Conservation (phyloP, 2,329 filamentous ascomycete species). For the Fusarium pininemorale region DNA sequence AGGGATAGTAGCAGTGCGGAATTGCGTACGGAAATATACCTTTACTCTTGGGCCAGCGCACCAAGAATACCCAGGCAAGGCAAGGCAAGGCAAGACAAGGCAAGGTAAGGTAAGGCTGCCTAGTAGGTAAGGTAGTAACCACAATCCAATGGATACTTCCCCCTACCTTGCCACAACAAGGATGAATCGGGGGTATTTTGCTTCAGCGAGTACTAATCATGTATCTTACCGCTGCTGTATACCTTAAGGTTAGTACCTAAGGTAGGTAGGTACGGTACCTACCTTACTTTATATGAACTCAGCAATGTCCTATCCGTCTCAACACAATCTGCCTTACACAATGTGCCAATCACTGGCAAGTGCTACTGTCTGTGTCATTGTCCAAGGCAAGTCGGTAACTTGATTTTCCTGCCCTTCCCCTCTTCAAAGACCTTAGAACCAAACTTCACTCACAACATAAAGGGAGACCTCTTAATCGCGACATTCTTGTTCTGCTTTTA, state of each 20-base stretch:
- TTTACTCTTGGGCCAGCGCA: not conserved
- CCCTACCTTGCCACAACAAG: not conserved
- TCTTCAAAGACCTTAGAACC: not conserved
- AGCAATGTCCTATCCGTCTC: not conserved
- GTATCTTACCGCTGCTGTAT: not conserved
- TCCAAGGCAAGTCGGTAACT: not conserved
- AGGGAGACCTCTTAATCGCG: slow-evolving; percentile 9
- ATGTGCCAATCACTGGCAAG: not conserved
- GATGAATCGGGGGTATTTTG: not conserved
- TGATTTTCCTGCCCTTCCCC: not conserved
- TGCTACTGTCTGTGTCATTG: not conserved
- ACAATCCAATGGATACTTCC: not conserved
- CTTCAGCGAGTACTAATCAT: not conserved
- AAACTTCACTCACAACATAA: not conserved
- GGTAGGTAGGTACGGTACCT: not conserved
- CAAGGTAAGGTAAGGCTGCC: not conserved
- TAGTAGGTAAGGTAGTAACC: too few relatives aligned
- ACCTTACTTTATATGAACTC: not conserved
- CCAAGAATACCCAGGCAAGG: not conserved
- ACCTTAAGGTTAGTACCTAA: too few relatives aligned
- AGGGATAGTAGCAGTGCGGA: not conserved
- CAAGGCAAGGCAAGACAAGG: not conserved
- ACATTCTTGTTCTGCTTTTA: not conserved
- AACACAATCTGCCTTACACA: not conserved
- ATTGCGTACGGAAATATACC: not conserved